Conservation (phyloP, 2,329 filamentous ascomycete genomes). For the Phoma sp. region DNA sequence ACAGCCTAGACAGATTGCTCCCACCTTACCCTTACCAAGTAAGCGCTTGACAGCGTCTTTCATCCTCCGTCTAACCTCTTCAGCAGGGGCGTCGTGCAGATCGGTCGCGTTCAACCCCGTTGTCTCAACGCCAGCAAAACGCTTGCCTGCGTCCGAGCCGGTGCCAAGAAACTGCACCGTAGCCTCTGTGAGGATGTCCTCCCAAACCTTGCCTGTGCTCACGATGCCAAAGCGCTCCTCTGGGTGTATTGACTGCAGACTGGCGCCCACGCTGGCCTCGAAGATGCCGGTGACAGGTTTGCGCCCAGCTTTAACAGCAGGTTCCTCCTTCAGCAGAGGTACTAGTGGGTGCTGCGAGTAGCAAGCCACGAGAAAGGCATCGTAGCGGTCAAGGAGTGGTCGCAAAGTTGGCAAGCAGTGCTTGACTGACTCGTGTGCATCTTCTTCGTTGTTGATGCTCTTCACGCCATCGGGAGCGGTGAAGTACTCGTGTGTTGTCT, state of each 20-base stretch:
- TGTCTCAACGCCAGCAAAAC: constrained; percentile 80
- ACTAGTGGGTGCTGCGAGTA: constrained; percentile 87
- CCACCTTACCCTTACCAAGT: constrained; percentile 62
- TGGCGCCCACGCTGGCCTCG: constrained; percentile 75
- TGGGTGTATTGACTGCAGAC: constrained; percentile 61
- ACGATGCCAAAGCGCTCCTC: constrained; percentile 79
- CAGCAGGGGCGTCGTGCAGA: constrained; percentile 71
- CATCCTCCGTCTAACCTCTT: constrained; percentile 69
- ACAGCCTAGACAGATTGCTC: constrained; percentile 82
- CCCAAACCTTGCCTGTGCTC: constrained; percentile 86
- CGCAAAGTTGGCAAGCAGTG: constrained; percentile 65
- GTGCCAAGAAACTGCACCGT: constrained; percentile 69
- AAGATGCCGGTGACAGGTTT: constrained; percentile 81
- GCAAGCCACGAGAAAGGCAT: constrained; percentile 86
- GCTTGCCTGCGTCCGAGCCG: constrained; percentile 44
- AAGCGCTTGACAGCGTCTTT: constrained; percentile 72
- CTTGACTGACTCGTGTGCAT: constrained; percentile 67
- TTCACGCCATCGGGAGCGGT: constrained; percentile 70
- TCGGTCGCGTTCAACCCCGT: constrained; percentile 82
- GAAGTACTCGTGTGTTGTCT: constrained; percentile 64
- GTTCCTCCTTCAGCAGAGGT: constrained; percentile 58
- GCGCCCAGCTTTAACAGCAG: constrained; percentile 42
- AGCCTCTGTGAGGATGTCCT: constrained; percentile 70
- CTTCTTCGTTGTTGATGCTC: constrained; percentile 78
- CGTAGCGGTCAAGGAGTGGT: constrained; percentile 57